Evolutionary conservation across 305 asterid species (phyloP).

Genomic region (Fraxinus floribunda): DNA sequence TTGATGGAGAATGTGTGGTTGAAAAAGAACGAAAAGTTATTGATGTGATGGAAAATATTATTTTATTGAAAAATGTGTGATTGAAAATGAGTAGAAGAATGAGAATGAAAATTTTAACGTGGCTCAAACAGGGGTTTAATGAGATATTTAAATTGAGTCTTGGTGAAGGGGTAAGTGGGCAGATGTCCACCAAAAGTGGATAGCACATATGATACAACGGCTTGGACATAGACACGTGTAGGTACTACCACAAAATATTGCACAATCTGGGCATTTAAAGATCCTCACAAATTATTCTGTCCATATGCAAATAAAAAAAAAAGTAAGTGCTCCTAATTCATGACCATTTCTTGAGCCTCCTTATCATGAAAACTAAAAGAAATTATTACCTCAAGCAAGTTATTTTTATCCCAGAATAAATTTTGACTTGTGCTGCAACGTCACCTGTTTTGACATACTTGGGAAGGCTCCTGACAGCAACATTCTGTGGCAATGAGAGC

Average conservation of each 20-base stretch:
- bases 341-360: background rate
- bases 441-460: conserved; percentile 22
- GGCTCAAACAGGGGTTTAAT: too few relatives aligned
- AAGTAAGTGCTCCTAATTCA: background rate
- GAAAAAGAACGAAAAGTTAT: too few relatives aligned
- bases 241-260: background rate
- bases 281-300: background rate
- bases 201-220: too few relatives aligned
- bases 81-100: too few relatives aligned
- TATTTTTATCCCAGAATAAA: conserved; percentile 8
- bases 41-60: too few relatives aligned
- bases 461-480: conserved; percentile 13
- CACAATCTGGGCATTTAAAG: background rate
- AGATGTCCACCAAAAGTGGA: too few relatives aligned
- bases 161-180: too few relatives aligned
- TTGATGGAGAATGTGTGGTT: too few relatives aligned
- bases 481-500: conserved; percentile 20
- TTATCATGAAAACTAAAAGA: background rate
- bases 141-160: too few relatives aligned
- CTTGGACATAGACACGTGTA: too few relatives aligned
- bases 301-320: background rate
- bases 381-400: conserved; percentile 34
- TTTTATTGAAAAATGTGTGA: too few relatives aligned
- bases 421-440: conserved; percentile 15
- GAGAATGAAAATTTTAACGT: too few relatives aligned